Percentiles rank a stretch among this genome's conserved stretches.
These are phyloP conservation scores for Fraxinus platypoda DNA, from an alignment of 305 asterid species.

Conservation along the genomic window DNA sequence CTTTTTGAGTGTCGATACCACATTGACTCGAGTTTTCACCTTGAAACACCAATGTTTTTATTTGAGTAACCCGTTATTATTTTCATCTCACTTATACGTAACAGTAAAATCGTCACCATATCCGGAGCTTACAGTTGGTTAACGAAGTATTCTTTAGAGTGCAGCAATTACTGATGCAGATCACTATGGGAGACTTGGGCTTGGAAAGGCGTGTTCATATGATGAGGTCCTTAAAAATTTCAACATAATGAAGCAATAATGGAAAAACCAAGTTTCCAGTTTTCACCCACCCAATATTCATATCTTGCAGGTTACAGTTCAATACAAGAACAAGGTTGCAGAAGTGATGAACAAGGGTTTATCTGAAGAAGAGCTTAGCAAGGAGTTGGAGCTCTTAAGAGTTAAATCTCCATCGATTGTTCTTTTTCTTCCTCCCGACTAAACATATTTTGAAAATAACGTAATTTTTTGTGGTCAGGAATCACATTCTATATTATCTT, in stretches of 20 bases:
- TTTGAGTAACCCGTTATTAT: not conserved
- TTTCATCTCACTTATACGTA: not conserved
- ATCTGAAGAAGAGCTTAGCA: constrained; percentile 47
- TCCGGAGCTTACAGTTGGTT: not conserved
- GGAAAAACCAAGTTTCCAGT: not conserved
- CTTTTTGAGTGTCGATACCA: not conserved
- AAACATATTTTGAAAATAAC: no score
- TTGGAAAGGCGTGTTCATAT: constrained; percentile 54
- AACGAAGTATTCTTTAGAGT: constrained; percentile 11
- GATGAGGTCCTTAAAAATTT: constrained; percentile 45
- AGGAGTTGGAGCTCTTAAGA: constrained; percentile 52
- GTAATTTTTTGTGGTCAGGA: constrained; percentile 35
- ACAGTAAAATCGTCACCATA: not conserved
- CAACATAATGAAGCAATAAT: not conserved
- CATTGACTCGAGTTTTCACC: not conserved
- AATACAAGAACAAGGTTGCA: constrained; percentile 49
- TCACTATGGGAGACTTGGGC: constrained; percentile 71
- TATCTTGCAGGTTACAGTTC: constrained; percentile 43
- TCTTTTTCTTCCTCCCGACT: not conserved
- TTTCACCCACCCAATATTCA: not conserved
- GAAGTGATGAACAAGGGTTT: constrained; percentile 45
- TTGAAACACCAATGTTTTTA: not conserved
- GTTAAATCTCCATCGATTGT: constrained; percentile 3
- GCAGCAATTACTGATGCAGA: constrained; percentile 85
- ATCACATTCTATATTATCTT: constrained; percentile 56